Evolutionary conservation across 1,284 basidiomycete species (phyloP).

Genomic region (Ganoderma leucocontextum): DNA sequence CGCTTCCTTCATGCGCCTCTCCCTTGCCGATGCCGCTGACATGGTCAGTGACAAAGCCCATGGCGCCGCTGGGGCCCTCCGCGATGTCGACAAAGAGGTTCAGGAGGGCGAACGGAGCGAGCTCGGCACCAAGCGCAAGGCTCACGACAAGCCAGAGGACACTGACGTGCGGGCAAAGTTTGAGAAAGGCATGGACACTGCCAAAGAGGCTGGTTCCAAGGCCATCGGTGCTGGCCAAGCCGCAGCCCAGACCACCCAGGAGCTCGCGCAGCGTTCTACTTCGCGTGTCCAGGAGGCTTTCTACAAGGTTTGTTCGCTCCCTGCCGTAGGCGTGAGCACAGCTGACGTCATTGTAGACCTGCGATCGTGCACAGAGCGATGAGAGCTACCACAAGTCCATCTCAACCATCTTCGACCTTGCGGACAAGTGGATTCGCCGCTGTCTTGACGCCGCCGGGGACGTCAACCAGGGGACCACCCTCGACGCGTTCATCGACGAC

Average conservation of each 20-base stretch:
- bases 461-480: constrained; percentile 49
- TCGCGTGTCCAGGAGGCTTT: constrained; percentile 57
- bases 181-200: constrained; percentile 69
- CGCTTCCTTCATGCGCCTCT: constrained; percentile 66
- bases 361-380: constrained; percentile 67
- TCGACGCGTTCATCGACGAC: constrained; percentile 64
- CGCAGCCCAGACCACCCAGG: constrained; percentile 50
- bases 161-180: constrained; percentile 56
- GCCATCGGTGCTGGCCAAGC: constrained; percentile 62
- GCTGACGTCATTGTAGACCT: constrained; percentile 51
- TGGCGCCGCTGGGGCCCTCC: constrained; percentile 56
- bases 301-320: constrained; percentile 50
- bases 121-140: constrained; percentile 59
- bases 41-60: constrained; percentile 58
- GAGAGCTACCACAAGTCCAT: constrained; percentile 62
- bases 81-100: constrained; percentile 63
- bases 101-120: constrained; percentile 64
- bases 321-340: not conserved
- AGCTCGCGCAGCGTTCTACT: constrained; percentile 51
- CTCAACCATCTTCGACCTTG: constrained; percentile 60
- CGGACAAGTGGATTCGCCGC: constrained; percentile 63
- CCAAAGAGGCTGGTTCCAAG: constrained; percentile 62
- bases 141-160: constrained; percentile 52
- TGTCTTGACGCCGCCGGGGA: constrained; percentile 58
- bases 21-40: constrained; percentile 70